Evolutionary conservation across 2,329 filamentous ascomycete genomes (phyloP).

Genomic region (Alternaria conjuncta): DNA sequence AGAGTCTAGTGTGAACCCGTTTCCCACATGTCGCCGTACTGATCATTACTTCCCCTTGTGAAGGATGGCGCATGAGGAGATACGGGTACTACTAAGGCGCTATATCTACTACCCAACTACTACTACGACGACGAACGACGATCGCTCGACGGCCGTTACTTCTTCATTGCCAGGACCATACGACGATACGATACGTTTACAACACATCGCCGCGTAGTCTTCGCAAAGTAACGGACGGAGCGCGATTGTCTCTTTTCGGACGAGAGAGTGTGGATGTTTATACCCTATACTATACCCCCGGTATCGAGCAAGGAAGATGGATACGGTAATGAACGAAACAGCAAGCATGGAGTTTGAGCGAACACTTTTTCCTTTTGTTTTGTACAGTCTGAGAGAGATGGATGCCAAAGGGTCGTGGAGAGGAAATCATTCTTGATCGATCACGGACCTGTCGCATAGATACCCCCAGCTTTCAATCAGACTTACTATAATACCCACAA

Average conservation of each 20-base stretch:
- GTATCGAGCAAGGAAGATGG: background rate
- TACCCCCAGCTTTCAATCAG: conserved; percentile 29
- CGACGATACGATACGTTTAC: background rate
- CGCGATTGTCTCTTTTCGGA: background rate
- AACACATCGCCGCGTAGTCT: background rate
- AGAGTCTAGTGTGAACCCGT: conserved; percentile 44
- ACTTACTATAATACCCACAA: conserved; percentile 15
- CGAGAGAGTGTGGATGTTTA: background rate
- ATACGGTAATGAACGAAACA: conserved; percentile 4
- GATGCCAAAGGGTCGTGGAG: conserved; percentile 13
- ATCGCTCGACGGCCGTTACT: background rate
- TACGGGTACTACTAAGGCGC: background rate
- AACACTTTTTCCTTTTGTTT: conserved; percentile 4
- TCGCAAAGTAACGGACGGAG: background rate
- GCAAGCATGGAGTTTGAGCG: conserved; percentile 7
- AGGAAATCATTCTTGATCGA: conserved; percentile 21
- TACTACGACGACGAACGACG: background rate
- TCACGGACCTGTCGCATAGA: conserved; percentile 27
- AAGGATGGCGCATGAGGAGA: conserved; percentile 13
- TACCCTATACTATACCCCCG: conserved; percentile 4
- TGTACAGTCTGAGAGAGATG: conserved; percentile 9
- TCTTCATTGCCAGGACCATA: background rate
- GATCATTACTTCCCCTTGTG: background rate
- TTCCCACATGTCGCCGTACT: conserved; percentile 1
- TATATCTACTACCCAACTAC: background rate